phyloP scores from a whole-genome alignment of 2,329 filamentous ascomycete species.

The Epichloe typhina region DNA sequence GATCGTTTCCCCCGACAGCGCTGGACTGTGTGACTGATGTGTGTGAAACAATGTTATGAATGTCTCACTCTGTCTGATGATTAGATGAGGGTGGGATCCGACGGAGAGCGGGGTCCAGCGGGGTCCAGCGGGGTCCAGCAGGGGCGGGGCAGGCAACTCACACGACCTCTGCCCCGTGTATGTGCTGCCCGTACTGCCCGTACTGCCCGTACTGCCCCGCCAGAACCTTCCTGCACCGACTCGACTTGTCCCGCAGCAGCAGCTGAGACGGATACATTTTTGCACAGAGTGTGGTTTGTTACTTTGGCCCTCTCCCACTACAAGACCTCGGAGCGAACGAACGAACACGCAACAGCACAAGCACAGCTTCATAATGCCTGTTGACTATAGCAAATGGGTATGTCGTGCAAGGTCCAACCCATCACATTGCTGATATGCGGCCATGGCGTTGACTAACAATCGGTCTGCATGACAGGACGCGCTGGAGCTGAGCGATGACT shows the following conservation, averaged over 20 bases:
- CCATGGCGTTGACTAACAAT: not conserved
- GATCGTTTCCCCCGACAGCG: no score
- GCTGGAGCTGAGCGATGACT: conserved; percentile 95
- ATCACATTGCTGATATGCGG: not conserved
- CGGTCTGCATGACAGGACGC: conserved; percentile 47
- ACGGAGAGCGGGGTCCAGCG: not conserved
- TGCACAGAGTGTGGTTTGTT: not conserved
- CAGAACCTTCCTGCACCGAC: not conserved
- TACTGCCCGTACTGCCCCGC: not conserved
- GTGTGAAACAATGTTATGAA: not conserved
- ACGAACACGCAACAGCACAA: not conserved
- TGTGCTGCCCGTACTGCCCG: not conserved
- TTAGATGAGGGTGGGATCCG: no score
- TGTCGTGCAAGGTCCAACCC: conserved; percentile 10
- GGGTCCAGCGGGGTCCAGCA: not conserved
- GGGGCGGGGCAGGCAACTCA: not conserved
- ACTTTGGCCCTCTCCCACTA: no score
- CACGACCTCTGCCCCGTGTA: not conserved
- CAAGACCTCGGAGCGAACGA: not conserved
- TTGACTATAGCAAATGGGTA: conserved; percentile 59
- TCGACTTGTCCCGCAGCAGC: not conserved
- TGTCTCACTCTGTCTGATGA: no score
- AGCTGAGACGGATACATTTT: not conserved
- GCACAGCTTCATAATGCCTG: conserved; percentile 26
- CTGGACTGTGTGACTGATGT: not conserved